Evolutionary conservation across 192 early-diverging fungal species (phyloP), one percentile per base, ranked within the genome.

Genomic region (Chytriomyces sp.): DNA sequence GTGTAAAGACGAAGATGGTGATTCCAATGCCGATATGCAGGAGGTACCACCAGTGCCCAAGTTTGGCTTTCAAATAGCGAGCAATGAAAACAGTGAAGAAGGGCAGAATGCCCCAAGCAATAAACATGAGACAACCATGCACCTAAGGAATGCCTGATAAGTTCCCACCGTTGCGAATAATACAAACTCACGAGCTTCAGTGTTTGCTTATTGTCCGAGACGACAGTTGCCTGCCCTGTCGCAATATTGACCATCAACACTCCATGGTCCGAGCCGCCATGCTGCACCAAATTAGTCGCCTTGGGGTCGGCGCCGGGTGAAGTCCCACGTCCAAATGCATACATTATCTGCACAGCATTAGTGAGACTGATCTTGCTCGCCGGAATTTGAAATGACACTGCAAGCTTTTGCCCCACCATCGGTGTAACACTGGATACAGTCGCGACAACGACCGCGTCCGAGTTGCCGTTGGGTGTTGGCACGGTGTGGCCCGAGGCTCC

Each of bases 11-110:
- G 31, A 49, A 54, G 56, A 64, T 53, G 3, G 78, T 74, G 26
- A 81, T 19, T 57, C 80, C 75, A 44, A 81, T 38, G 30, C 68
- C 34, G 30, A 79, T 39, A 65, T 81, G 80, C 19, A 81, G 53
- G 34, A 64, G 34, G 59, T 74, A 82, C 80, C 80, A 82, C 59
- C 56, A 31, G 53, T 77, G 59, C 14, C 80, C 80, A 3, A 78
- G 52, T 8, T 52, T 22, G 39, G 80, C 58, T 63, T 82, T 82
- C 12, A 82, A 14, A 70, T 75, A 79, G 28, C 80, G 63, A 2
- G 80, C 80, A 37, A 82, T 70, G 49, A 79, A 82, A 31, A 82
- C 68, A 19, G 78, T 67, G 37, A 57, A 31, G 44, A 58, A 73
- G 8, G 80, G 78, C 22, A 71, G 38, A 22, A 81, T 61, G 34